Conservation (phyloP, 345 rosid genomes). For the Dipteronia sinensis region DNA sequence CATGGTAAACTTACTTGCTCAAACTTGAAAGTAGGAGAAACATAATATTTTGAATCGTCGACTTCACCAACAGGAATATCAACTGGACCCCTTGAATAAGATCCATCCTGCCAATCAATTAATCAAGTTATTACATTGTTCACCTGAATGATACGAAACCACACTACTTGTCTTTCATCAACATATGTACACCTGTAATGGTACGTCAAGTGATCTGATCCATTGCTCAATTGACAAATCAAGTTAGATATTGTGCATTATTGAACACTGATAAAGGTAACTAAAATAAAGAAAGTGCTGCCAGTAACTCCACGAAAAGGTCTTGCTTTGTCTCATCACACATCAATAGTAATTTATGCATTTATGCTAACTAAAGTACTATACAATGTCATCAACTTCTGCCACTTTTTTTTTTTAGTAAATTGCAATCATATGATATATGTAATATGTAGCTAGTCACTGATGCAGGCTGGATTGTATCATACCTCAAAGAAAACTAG, state of each 20-base stretch:
- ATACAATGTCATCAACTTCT: background rate
- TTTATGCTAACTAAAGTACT: background rate
- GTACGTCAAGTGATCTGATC: background rate
- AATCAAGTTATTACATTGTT: background rate
- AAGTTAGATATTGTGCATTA: background rate
- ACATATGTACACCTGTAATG: background rate
- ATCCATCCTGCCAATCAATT: conserved; percentile 68
- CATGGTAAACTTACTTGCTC: conserved; percentile 61
- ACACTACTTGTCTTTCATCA: background rate
- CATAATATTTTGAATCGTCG: conserved; percentile 62
- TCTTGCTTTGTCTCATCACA: background rate
- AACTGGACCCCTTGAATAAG: conserved; percentile 88
- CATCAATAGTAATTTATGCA: background rate
- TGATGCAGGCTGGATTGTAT: background rate
- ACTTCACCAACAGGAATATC: conserved; percentile 65
- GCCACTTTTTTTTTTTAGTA: background rate
- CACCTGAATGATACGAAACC: background rate
- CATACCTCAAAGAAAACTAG: conserved; percentile 88
- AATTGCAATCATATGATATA: background rate
- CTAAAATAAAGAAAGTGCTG: background rate
- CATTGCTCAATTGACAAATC: background rate
- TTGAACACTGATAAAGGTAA: background rate
- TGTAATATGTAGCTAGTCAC: background rate
- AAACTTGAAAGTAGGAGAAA: conserved; percentile 79
- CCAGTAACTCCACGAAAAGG: background rate